A percentile compares a stretch with the other conserved stretches of the same genome.
Conservation (phyloP, 1,284 basidiomycete genomes). For the Taiwanofungus camphoratus region DNA sequence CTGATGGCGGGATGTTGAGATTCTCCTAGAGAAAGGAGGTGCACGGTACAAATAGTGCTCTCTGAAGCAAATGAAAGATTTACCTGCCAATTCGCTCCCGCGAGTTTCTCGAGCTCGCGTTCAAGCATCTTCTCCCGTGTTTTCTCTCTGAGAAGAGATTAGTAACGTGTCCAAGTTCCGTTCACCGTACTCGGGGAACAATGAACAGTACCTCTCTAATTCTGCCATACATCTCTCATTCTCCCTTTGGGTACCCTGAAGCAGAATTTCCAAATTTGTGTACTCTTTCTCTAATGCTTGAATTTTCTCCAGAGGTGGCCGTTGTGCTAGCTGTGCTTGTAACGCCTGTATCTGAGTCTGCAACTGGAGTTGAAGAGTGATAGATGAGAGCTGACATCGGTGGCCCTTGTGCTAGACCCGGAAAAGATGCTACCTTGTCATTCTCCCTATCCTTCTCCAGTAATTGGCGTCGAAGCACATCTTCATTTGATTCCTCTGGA, state of each 20-base stretch:
- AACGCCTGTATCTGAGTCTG: constrained; percentile 53
- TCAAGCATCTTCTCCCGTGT: constrained; percentile 65
- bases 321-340: constrained; percentile 54
- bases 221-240: constrained; percentile 75
- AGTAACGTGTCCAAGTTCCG: neutral
- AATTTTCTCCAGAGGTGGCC: constrained; percentile 59
- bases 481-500: constrained; percentile 51
- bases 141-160: constrained; percentile 15
- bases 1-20: constrained; percentile 40
- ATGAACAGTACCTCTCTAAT: constrained; percentile 49
- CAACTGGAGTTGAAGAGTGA: constrained; percentile 30
- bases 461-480: constrained; percentile 54
- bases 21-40: constrained; percentile 17
- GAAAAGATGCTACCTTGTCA: constrained; percentile 43
- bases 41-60: neutral
- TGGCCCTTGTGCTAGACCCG: neutral
- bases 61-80: constrained; percentile 6
- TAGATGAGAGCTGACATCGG: neutral
- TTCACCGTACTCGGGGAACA: neutral
- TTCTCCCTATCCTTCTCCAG: constrained; percentile 68
- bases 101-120: constrained; percentile 57
- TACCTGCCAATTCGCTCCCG: constrained; percentile 74
- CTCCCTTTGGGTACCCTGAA: constrained; percentile 72
- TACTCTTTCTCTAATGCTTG: constrained; percentile 63
- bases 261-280: constrained; percentile 61